These are phyloP conservation scores for Pyrus communis DNA, from an alignment of 306 rosid genomes.

Conservation along the genomic window DNA sequence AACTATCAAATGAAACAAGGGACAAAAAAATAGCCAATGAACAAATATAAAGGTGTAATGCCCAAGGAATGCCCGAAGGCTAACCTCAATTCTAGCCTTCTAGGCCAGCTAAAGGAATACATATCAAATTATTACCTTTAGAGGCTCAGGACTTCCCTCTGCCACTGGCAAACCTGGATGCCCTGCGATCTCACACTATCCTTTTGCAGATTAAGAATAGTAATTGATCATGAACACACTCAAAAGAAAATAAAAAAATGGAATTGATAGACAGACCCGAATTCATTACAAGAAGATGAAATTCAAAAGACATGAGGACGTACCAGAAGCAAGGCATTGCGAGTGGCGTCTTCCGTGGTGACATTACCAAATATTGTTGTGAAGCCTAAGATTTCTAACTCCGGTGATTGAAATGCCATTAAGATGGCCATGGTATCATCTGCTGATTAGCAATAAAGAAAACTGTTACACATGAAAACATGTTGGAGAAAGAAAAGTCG, in stretches of 20 bases:
- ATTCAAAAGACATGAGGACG: slow-evolving; percentile 21
- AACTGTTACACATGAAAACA: neutral
- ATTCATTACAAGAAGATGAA: neutral
- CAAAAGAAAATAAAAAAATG: slow-evolving; percentile 4
- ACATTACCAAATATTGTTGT: slow-evolving; percentile 80
- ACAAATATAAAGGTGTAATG: neutral
- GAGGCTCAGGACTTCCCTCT: slow-evolving; percentile 66
- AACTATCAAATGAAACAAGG: neutral
- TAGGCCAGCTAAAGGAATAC: neutral
- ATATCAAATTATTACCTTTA: slow-evolving; percentile 52
- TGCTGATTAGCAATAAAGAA: slow-evolving; percentile 19
- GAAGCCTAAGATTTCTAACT: slow-evolving; percentile 69
- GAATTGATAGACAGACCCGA: neutral
- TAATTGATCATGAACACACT: slow-evolving; percentile 41
- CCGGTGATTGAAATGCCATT: slow-evolving; percentile 81
- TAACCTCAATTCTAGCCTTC: neutral
- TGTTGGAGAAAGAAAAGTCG: neutral
- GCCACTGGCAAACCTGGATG: slow-evolving; percentile 70
- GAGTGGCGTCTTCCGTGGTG: slow-evolving; percentile 55
- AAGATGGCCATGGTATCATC: slow-evolving; percentile 89
- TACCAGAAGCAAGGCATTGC: slow-evolving; percentile 90
- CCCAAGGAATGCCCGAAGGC: neutral
- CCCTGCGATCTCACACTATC: slow-evolving; percentile 98
- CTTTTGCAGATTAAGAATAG: slow-evolving; percentile 59
- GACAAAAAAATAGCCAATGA: neutral